A percentile compares a stretch with the other conserved stretches of the same genome.
Conservation (phyloP, 2,329 filamentous ascomycete genomes). For the Geoglossum cookeanum region DNA sequence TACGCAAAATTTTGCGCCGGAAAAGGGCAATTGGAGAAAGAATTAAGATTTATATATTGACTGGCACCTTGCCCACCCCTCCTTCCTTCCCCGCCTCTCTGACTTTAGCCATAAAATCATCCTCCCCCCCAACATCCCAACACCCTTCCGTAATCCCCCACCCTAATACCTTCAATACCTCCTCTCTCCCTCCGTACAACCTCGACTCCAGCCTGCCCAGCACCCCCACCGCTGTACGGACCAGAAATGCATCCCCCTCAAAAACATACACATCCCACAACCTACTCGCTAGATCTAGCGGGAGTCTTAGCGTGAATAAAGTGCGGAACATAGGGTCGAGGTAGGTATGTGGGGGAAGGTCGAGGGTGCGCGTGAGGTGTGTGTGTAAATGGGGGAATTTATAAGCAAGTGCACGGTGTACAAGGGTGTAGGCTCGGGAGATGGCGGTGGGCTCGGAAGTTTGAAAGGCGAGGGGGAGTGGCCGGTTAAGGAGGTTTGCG, state of each 20-base stretch:
- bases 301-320: constrained; percentile 43
- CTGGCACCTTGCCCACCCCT: neutral
- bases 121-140: constrained; percentile 15
- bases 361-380: constrained; percentile 37
- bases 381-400: constrained; percentile 45
- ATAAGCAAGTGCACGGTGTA: constrained; percentile 44
- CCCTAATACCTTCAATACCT: constrained; percentile 25
- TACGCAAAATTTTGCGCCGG: neutral
- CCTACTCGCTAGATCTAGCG: constrained; percentile 49
- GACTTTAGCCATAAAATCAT: constrained; percentile 10
- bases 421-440: constrained; percentile 46
- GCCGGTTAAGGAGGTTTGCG: constrained; percentile 59
- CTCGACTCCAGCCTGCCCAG: constrained; percentile 33
- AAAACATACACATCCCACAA: constrained; percentile 73
- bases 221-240: constrained; percentile 52
- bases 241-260: constrained; percentile 54
- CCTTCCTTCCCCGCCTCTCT: constrained; percentile 17
- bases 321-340: constrained; percentile 41
- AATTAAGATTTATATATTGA: neutral
- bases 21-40: neutral
- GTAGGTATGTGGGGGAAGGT: constrained; percentile 32
- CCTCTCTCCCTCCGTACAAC: constrained; percentile 26
- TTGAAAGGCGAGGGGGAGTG: constrained; percentile 57
- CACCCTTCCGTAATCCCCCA: constrained; percentile 15
- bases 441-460: constrained; percentile 50